phyloP scores from a whole-genome alignment of 768 basidiomycete genomes.

The Porphyrellus cyaneotinctus region DNA sequence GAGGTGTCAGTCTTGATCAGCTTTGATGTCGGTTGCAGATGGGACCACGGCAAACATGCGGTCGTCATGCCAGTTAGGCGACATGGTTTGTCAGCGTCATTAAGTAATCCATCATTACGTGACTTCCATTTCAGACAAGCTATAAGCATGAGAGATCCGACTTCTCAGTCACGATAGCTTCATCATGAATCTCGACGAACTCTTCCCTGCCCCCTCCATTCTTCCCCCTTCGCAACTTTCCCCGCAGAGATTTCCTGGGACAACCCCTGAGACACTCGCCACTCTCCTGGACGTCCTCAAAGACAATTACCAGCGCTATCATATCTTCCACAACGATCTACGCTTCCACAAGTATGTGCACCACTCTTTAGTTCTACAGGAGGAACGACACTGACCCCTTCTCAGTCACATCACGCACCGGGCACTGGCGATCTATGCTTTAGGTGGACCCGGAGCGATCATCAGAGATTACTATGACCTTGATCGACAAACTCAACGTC shows the following conservation, averaged over 20 bases:
- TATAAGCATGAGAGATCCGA: background rate
- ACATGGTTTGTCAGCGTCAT: too few species aligned
- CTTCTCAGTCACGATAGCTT: background rate
- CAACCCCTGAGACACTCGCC: conserved; percentile 19
- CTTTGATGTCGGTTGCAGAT: too few species aligned
- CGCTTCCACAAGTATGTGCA: conserved; percentile 49
- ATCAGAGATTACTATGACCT: conserved; percentile 26
- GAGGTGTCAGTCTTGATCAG: too few species aligned
- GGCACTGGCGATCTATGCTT: conserved; percentile 26
- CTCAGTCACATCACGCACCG: conserved; percentile 30
- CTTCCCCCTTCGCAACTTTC: conserved; percentile 24
- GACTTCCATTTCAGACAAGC: too few species aligned
- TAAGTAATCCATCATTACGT: too few species aligned
- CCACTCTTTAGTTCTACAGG: too few species aligned
- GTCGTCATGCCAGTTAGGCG: too few species aligned
- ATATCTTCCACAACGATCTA: conserved; percentile 46
- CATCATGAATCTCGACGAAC: conserved; percentile 16
- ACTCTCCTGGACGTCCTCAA: conserved; percentile 35
- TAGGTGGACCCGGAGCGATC: conserved; percentile 22
- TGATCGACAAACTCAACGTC: conserved; percentile 21
- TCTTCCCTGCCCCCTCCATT: conserved; percentile 25
- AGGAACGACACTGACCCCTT: background rate
- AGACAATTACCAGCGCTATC: conserved; percentile 46
- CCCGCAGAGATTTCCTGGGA: conserved; percentile 29
- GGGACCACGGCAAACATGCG: too few species aligned